These are phyloP conservation scores for Penicillium taxi DNA, from an alignment of 495 filamentous ascomycete genomes.

Conservation along the genomic window DNA sequence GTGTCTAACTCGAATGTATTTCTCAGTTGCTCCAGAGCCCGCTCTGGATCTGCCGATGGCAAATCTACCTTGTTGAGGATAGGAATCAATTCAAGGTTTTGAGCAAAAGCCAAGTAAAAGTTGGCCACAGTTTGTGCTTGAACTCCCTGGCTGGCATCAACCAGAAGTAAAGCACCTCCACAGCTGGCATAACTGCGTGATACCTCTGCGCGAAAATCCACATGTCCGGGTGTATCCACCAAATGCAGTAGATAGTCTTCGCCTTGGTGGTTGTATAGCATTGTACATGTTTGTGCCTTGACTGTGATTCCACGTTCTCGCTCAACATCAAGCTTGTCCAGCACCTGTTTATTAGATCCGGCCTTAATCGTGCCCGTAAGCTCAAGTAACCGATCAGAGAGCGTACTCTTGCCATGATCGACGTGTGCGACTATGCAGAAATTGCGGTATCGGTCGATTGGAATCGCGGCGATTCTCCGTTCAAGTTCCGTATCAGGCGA, in stretches of 20 bases:
- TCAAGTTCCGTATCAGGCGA: constrained; percentile 54
- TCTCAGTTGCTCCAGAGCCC: constrained; percentile 78
- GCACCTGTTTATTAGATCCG: constrained; percentile 85
- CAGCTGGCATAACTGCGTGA: constrained; percentile 91
- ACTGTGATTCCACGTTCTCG: constrained; percentile 94
- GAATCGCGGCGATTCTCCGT: constrained; percentile 74
- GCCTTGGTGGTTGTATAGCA: constrained; percentile 83
- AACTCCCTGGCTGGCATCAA: constrained; percentile 88
- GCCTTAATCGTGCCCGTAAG: constrained; percentile 87
- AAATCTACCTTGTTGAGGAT: constrained; percentile 96
- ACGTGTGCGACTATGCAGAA: constrained; percentile 98
- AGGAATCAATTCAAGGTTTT: constrained; percentile 77
- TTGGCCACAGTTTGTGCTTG: constrained; percentile 96
- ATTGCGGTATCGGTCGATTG: constrained; percentile 86
- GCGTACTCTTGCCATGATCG: constrained; percentile 96
- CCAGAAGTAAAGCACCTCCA: constrained; percentile 83
- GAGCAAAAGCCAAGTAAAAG: constrained; percentile 93
- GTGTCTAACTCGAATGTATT: constrained; percentile 82
- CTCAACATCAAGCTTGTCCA: constrained; percentile 96
- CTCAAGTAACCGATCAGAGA: constrained; percentile 86
- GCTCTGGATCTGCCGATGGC: constrained; percentile 72
- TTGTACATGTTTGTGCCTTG: constrained; percentile 96
- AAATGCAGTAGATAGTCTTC: constrained; percentile 89
- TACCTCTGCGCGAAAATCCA: constrained; percentile 95
- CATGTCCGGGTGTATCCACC: constrained; percentile 95